Percentiles rank a stretch among this genome's conserved stretches.
Evolutionary conservation across 768 basidiomycete species (phyloP).

Genomic region (Lactifluus echinatus): DNA sequence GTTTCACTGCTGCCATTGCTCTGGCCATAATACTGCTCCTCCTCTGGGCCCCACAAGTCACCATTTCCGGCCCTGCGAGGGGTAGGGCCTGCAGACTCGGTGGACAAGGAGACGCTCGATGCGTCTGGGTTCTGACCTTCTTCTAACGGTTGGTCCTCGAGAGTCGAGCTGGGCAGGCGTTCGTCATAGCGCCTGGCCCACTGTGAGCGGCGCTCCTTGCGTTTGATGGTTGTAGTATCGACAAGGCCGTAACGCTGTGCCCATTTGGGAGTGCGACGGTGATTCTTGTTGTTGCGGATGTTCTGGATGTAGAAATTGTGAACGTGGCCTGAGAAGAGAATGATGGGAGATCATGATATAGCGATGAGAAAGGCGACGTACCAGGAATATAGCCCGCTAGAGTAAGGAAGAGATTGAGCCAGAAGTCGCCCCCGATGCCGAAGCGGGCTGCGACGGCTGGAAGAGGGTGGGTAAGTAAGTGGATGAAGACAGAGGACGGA

Average conservation of each 20-base stretch:
- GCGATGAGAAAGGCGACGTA: slow-evolving; percentile 26
- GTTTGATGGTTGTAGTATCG: slow-evolving; percentile 65
- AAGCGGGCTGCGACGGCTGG: slow-evolving; percentile 90
- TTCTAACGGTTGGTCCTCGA: slow-evolving; percentile 62
- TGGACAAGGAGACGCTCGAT: slow-evolving; percentile 25
- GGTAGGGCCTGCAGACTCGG: slow-evolving; percentile 26
- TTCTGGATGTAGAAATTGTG: slow-evolving; percentile 98
- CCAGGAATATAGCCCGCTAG: slow-evolving; percentile 88
- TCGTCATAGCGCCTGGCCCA: slow-evolving; percentile 88
- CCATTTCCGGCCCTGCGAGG: slow-evolving; percentile 35
- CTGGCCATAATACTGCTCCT: slow-evolving; percentile 65
- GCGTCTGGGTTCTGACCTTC: slow-evolving; percentile 58
- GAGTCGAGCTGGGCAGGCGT: slow-evolving; percentile 58
- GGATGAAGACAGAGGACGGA: slow-evolving; percentile 1
- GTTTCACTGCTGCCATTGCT: slow-evolving; percentile 31
- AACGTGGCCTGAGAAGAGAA: slow-evolving; percentile 51
- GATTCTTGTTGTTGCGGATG: slow-evolving; percentile 91
- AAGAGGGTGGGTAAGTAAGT: not conserved
- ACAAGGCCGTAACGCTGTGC: slow-evolving; percentile 84
- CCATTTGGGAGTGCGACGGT: slow-evolving; percentile 94
- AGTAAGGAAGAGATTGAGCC: slow-evolving; percentile 81
- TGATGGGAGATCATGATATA: not conserved
- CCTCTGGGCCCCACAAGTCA: slow-evolving; percentile 64
- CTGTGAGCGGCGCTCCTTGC: slow-evolving; percentile 71
- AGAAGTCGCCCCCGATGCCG: slow-evolving; percentile 86